Percentiles rank a stretch among this genome's conserved stretches.
Evolutionary conservation across 345 rosid species (phyloP).

Genomic region (Ceriops zippeliana): DNA sequence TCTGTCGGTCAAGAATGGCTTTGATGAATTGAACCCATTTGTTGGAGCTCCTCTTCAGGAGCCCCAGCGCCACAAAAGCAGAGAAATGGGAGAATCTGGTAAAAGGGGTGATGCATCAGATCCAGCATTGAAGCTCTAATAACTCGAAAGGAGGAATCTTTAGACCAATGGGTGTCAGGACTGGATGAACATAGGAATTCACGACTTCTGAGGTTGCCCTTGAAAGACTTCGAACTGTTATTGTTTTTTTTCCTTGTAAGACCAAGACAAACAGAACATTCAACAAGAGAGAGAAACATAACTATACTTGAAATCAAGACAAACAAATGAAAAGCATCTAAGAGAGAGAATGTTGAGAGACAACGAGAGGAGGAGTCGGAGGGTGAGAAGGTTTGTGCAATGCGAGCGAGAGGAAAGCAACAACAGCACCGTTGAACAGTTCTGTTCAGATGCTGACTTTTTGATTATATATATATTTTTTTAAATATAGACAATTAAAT

Average conservation of each 20-base stretch:
- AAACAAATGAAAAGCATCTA: background rate
- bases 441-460: too few relatives aligned
- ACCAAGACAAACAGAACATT: background rate
- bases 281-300: background rate
- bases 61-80: background rate
- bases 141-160: background rate
- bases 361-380: too few relatives aligned
- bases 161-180: background rate
- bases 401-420: too few relatives aligned
- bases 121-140: slow-evolving; percentile 12
- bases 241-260: background rate
- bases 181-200: background rate
- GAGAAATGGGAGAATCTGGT: background rate
- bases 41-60: background rate
- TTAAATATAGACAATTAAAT: too few relatives aligned
- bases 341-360: too few relatives aligned
- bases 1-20: background rate
- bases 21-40: background rate
- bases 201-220: background rate
- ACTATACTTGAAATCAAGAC: background rate
- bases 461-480: too few relatives aligned
- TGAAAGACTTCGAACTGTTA: background rate
- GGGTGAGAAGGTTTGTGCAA: too few relatives aligned
- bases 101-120: background rate
- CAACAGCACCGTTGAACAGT: too few relatives aligned